A percentile compares a stretch with the other conserved stretches of the same genome.
These are phyloP conservation scores for Schizopora paradoxa DNA, from an alignment of 1,284 basidiomycete species.

Conservation along the genomic window DNA sequence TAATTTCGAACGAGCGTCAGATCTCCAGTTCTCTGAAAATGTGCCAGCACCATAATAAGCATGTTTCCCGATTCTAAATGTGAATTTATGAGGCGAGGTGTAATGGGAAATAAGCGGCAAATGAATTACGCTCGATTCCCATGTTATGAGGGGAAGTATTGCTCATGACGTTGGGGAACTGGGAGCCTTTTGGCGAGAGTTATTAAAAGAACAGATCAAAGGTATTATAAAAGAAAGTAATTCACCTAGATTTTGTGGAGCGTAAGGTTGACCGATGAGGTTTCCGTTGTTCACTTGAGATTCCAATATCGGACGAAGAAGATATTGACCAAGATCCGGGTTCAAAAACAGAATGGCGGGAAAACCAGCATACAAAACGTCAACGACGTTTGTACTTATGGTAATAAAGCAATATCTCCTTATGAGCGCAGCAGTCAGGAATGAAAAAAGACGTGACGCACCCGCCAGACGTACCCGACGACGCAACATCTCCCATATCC, in stretches of 20 bases:
- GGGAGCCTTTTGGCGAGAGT: conserved; percentile 21
- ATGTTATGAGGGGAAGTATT: conserved; percentile 23
- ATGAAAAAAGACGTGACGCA: neutral
- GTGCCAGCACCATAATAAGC: conserved; percentile 36
- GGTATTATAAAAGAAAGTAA: conserved; percentile 41
- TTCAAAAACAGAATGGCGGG: conserved; percentile 1
- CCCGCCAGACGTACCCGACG: neutral
- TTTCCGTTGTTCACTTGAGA: conserved; percentile 17
- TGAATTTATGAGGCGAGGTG: conserved; percentile 19
- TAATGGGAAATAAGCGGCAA: neutral
- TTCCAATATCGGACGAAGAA: neutral
- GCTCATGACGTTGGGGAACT: conserved; percentile 26
- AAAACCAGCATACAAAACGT: neutral
- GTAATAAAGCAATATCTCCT: neutral
- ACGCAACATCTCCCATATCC: neutral
- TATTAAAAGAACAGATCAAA: conserved; percentile 46
- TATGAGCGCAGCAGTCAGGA: neutral
- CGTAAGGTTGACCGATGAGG: neutral
- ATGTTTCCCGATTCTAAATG: conserved; percentile 39
- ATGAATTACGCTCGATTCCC: conserved; percentile 21
- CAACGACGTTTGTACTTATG: conserved; percentile 33
- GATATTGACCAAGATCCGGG: neutral
- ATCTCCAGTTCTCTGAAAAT: conserved; percentile 33
- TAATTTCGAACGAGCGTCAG: conserved; percentile 7
- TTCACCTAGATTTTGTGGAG: conserved; percentile 15